These are phyloP conservation scores for Hemisphaericaspora subhashii DNA, from an alignment of 1,139 yeast genomes.

Conservation along the genomic window DNA sequence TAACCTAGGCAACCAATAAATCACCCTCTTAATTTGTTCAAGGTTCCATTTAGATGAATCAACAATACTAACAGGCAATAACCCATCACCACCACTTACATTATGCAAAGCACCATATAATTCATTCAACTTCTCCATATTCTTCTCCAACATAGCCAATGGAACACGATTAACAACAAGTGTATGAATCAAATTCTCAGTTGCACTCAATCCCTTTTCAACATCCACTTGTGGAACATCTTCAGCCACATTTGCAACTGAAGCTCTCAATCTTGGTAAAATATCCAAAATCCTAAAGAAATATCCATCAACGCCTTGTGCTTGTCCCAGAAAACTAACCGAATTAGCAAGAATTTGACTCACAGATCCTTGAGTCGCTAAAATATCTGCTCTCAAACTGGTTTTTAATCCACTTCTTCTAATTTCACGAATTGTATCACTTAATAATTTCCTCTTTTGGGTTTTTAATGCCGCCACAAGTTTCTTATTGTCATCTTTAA, in stretches of 20 bases:
- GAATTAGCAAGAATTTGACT: constrained; percentile 61
- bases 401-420: constrained; percentile 74
- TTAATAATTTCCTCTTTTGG: constrained; percentile 75
- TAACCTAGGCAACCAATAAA: constrained; percentile 49
- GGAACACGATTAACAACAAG: constrained; percentile 53
- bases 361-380: constrained; percentile 60
- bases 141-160: constrained; percentile 30
- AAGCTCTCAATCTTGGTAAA: constrained; percentile 72
- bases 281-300: constrained; percentile 76
- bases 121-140: constrained; percentile 14
- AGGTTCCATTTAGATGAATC: constrained; percentile 22
- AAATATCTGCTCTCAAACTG: constrained; percentile 63
- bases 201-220: constrained; percentile 74
- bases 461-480: constrained; percentile 68
- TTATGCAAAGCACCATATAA: constrained; percentile 17
- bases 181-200: constrained; percentile 67
- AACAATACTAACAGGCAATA: constrained; percentile 18
- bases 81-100: constrained; percentile 12
- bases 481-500: constrained; percentile 76
- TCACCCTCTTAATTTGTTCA: constrained; percentile 16
- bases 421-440: constrained; percentile 74
- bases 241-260: constrained; percentile 59
- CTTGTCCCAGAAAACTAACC: constrained; percentile 40
- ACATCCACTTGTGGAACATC: constrained; percentile 79
- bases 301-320: constrained; percentile 52